phyloP scores from a whole-genome alignment of 176 grass and related monocot species.

The Tillandsia fasciculata region DNA sequence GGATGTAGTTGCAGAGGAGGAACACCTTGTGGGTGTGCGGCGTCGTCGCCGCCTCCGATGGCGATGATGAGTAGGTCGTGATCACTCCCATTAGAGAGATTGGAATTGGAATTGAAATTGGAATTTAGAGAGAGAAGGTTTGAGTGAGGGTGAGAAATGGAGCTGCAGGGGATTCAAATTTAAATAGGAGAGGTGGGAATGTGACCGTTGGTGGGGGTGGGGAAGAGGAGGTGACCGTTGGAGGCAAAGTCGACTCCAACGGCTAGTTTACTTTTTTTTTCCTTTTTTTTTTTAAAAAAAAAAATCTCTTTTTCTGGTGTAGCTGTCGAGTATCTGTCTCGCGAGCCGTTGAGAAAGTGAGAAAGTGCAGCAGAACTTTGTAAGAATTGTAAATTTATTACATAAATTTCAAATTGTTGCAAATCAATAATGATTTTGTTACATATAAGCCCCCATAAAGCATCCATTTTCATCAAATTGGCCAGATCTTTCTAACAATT shows the following conservation, averaged over 20 bases:
- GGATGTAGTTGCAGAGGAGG: slow-evolving; percentile 85
- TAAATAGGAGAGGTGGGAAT: neutral
- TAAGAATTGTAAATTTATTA: too few species aligned
- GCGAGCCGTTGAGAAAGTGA: neutral
- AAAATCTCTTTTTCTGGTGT: neutral
- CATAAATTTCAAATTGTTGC: too few species aligned
- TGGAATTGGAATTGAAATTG: neutral
- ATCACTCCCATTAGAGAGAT: neutral
- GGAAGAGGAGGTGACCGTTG: neutral
- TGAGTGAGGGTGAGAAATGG: neutral
- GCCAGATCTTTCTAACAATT: too few species aligned
- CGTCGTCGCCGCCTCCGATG: neutral
- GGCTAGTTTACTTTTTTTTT: neutral
- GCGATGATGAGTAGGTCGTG: neutral
- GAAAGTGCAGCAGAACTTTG: too few species aligned
- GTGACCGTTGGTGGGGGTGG: neutral
- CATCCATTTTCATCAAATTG: too few species aligned
- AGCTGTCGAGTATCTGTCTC: too few species aligned
- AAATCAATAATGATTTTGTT: too few species aligned
- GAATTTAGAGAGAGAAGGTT: neutral
- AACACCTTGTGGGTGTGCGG: slow-evolving; percentile 55
- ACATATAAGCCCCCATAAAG: too few species aligned
- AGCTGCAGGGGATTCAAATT: neutral
- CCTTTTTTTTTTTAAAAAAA: neutral
- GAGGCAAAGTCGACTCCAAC: neutral